phyloP scores from a whole-genome alignment of 139 green algal genomes.

The Chlamydomonas sp. region DNA sequence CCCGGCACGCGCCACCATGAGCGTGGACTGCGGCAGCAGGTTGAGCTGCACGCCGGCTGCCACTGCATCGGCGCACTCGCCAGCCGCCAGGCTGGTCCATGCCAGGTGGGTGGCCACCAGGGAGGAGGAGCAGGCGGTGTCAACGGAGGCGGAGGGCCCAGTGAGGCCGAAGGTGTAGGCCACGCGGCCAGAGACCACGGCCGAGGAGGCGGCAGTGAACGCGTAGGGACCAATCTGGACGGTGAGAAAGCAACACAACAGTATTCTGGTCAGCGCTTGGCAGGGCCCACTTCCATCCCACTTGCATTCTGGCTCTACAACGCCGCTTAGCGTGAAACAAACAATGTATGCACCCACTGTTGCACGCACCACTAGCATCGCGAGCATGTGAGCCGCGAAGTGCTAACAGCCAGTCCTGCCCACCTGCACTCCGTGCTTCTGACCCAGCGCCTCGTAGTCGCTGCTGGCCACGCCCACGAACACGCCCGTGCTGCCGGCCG shows the following conservation, averaged over 20 bases:
- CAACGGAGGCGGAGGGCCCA: conserved; percentile 73
- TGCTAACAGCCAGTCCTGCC: neutral
- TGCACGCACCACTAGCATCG: no score
- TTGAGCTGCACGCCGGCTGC: conserved; percentile 54
- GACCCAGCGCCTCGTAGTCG: conserved; percentile 72
- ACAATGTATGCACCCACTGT: no score
- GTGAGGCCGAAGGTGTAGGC: conserved; percentile 70
- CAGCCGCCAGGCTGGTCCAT: conserved; percentile 36
- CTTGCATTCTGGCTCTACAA: no score
- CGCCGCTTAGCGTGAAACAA: no score
- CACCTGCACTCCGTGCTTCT: conserved; percentile 51
- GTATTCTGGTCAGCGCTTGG: no score
- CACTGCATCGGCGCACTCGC: conserved; percentile 45
- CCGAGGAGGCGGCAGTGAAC: conserved; percentile 58
- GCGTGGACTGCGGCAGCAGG: conserved; percentile 38
- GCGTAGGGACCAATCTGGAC: conserved; percentile 57
- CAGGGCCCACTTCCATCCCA: no score
- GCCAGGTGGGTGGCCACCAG: conserved; percentile 82
- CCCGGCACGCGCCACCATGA: conserved; percentile 49
- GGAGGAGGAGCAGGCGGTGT: conserved; percentile 86
- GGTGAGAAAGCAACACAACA: neutral
- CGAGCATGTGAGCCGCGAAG: neutral
- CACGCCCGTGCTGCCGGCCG: conserved; percentile 46
- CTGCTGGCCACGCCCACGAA: conserved; percentile 75
- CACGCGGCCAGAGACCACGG: conserved; percentile 73